phyloP scores from a whole-genome alignment of 768 basidiomycete genomes.

The Agrocybe chaxingu region DNA sequence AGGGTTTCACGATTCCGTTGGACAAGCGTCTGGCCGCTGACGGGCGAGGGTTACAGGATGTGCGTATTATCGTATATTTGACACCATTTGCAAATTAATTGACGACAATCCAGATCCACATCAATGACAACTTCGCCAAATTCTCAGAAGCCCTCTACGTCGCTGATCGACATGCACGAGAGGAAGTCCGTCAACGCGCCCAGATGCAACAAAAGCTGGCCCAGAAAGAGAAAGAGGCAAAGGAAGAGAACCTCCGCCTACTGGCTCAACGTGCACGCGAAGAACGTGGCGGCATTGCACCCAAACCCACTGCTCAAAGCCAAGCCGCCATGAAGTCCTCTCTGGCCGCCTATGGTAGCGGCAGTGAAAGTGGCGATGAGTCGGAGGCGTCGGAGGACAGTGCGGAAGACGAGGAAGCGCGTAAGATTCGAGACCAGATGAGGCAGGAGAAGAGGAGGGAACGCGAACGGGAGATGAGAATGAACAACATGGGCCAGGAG shows the following conservation, averaged over 20 bases:
- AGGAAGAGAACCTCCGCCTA: constrained; percentile 93
- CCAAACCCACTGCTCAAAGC: constrained; percentile 63
- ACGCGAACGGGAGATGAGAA: constrained; percentile 95
- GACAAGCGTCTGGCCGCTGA: constrained; percentile 98
- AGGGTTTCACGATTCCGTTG: constrained; percentile 98
- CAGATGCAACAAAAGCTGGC: constrained; percentile 99
- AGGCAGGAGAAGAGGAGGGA: constrained; percentile 89
- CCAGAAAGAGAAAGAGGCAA: constrained; percentile 95
- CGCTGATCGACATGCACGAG: constrained; percentile 95
- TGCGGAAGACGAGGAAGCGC: constrained; percentile 82
- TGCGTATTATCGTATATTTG: constrained; percentile 35
- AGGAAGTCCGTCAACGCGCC: constrained; percentile 94
- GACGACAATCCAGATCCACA: constrained; percentile 68
- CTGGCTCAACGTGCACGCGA: constrained; percentile 95
- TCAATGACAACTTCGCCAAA: constrained; percentile 99
- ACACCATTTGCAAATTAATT: background rate
- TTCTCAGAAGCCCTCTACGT: constrained; percentile 96
- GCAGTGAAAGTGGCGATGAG: constrained; percentile 53
- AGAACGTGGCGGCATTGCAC: constrained; percentile 80
- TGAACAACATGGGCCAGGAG: constrained; percentile 99
- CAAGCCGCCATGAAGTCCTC: constrained; percentile 72
- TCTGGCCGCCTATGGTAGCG: constrained; percentile 86
- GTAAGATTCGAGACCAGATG: constrained; percentile 85
- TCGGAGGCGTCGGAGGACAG: constrained; percentile 52
- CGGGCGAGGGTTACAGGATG: constrained; percentile 97